A percentile compares a stretch with the other conserved stretches of the same genome.
These are phyloP conservation scores for Bimuria novae-zelandiae DNA, from an alignment of 2,329 filamentous ascomycete species.

Conservation along the genomic window DNA sequence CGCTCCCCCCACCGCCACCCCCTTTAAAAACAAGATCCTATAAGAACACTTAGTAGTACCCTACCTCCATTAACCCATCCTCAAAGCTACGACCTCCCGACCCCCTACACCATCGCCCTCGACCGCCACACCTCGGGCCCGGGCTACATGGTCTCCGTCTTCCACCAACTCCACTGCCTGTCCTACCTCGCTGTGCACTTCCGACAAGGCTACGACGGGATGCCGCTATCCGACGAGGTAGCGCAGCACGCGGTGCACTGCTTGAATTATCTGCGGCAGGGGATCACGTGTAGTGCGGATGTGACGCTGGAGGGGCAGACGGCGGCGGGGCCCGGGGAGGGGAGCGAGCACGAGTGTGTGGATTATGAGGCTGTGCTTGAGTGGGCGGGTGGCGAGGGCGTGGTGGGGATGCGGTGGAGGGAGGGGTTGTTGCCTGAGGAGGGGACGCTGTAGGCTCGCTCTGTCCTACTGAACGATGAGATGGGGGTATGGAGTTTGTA, in stretches of 20 bases:
- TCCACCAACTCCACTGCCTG: slow-evolving; percentile 35
- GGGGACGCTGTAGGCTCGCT: slow-evolving; percentile 12
- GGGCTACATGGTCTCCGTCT: slow-evolving; percentile 30
- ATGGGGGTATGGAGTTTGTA: too few species aligned
- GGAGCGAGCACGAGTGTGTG: slow-evolving; percentile 27
- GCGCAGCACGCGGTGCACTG: slow-evolving; percentile 32
- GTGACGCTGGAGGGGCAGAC: slow-evolving; percentile 31
- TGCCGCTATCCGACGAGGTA: slow-evolving; percentile 21
- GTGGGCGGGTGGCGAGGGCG: slow-evolving; percentile 28
- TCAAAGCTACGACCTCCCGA: slow-evolving; percentile 27
- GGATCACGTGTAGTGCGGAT: slow-evolving; percentile 32
- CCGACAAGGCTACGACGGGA: slow-evolving; percentile 26
- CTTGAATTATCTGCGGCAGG: slow-evolving; percentile 33
- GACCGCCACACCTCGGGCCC: slow-evolving; percentile 24
- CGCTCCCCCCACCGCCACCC: too few species aligned
- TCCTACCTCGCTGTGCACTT: slow-evolving; percentile 28
- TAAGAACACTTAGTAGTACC: too few species aligned
- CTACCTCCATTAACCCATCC: too few species aligned
- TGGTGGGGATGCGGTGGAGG: slow-evolving; percentile 20
- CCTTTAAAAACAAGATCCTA: too few species aligned
- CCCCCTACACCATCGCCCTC: slow-evolving; percentile 22
- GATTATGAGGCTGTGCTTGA: slow-evolving; percentile 29
- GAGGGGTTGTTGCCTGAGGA: slow-evolving; percentile 23
- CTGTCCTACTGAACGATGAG: too few species aligned
- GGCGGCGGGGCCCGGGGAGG: slow-evolving; percentile 22